A percentile compares a stretch with the other conserved stretches of the same genome.
These are phyloP conservation scores for Leccinum glutinopallens DNA, from an alignment of 1,284 basidiomycete genomes.

Conservation along the genomic window DNA sequence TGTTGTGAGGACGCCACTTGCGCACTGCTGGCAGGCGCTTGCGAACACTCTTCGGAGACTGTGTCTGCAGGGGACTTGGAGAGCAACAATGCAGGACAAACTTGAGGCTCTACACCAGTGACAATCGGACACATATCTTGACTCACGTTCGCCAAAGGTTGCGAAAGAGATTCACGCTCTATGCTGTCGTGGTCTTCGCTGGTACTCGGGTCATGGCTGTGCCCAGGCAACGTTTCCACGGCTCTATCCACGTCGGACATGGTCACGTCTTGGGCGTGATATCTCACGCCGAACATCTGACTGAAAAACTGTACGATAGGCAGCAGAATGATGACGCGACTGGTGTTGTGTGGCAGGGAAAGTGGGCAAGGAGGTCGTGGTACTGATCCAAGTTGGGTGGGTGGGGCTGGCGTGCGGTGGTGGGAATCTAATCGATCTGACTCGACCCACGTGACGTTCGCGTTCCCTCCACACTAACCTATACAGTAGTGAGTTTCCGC, in stretches of 20 bases:
- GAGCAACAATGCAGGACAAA: slow-evolving; percentile 21
- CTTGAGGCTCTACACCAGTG: slow-evolving; percentile 34
- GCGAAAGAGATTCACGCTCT: slow-evolving; percentile 27
- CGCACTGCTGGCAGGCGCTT: slow-evolving; percentile 16
- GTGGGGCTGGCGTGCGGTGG: slow-evolving; percentile 11
- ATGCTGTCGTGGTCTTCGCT: slow-evolving; percentile 13
- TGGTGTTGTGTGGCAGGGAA: slow-evolving; percentile 7
- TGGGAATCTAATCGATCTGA: slow-evolving; percentile 32
- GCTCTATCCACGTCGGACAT: slow-evolving; percentile 9
- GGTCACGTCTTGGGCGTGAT: slow-evolving; percentile 8
- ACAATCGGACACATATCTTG: slow-evolving; percentile 31
- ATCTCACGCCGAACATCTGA: slow-evolving; percentile 23
- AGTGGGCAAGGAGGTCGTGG: slow-evolving; percentile 28
- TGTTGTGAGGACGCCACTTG: slow-evolving; percentile 30
- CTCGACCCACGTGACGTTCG: slow-evolving; percentile 25
- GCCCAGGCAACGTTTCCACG: slow-evolving; percentile 8
- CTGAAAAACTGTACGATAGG: slow-evolving; percentile 3
- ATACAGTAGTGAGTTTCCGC: background rate
- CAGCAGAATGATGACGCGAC: background rate
- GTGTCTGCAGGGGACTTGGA: slow-evolving; percentile 26
- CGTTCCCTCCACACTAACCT: background rate
- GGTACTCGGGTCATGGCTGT: slow-evolving; percentile 1
- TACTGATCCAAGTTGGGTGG: slow-evolving; percentile 24
- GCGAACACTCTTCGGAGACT: slow-evolving; percentile 21
- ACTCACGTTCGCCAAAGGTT: slow-evolving; percentile 33